phyloP scores from a whole-genome alignment of 805 yeast genomes.

The Diddensiella caesifluorescens region DNA sequence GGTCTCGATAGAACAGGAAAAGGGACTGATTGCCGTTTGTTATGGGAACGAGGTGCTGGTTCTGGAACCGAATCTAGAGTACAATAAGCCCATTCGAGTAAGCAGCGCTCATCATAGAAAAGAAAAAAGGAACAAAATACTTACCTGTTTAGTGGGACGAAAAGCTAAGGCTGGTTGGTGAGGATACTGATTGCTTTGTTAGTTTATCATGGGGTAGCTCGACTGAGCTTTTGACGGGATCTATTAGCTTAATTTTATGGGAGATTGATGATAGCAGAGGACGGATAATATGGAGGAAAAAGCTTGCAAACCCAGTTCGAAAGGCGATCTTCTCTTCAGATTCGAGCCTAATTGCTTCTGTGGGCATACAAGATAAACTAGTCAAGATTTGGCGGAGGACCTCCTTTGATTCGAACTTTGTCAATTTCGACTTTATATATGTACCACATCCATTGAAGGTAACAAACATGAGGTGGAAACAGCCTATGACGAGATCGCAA shows the following conservation, averaged over 20 bases:
- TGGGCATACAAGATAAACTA: conserved; percentile 56
- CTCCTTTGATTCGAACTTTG: conserved; percentile 57
- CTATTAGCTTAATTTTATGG: conserved; percentile 52
- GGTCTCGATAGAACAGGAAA: conserved; percentile 54
- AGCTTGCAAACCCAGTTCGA: conserved; percentile 59
- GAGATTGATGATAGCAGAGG: conserved; percentile 22
- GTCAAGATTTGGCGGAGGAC: conserved; percentile 77
- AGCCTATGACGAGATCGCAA: conserved; percentile 32
- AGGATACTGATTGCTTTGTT: conserved; percentile 34
- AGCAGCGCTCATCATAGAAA: not conserved
- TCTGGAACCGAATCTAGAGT: conserved; percentile 22
- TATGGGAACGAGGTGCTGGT: conserved; percentile 21
- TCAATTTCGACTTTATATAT: conserved; percentile 63
- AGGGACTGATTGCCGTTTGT: conserved; percentile 43
- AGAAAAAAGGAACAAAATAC: not conserved
- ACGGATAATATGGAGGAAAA: conserved; percentile 39
- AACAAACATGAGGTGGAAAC: conserved; percentile 55
- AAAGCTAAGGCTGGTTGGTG: not conserved
- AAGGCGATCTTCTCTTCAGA: conserved; percentile 59
- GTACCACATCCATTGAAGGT: conserved; percentile 61
- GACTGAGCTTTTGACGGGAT: conserved; percentile 58
- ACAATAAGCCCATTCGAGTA: conserved; percentile 18
- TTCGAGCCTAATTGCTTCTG: conserved; percentile 59
- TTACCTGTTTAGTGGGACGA: conserved; percentile 10
- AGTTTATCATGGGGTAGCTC: conserved; percentile 51